Base-by-base conservation (phyloP, 2,329 filamentous ascomycete genomes). In the Capronia coronata region DNA sequence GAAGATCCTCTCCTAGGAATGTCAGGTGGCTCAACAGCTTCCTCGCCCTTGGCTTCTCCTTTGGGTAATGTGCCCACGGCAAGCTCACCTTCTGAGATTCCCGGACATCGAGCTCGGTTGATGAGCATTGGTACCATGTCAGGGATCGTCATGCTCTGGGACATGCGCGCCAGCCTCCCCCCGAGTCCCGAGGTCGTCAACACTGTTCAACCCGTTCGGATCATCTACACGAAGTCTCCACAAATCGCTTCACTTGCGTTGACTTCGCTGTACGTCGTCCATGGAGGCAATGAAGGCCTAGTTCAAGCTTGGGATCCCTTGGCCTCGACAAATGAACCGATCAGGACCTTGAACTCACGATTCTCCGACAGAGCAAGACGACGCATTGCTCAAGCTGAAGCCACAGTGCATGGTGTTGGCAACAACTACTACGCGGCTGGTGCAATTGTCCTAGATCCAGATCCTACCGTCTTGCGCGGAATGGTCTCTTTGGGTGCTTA, bases 271-370 rank as follows among this genome's bases (percentile, higher is more conserved):
- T 94, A 94, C 63, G 70, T 98, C 13, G 86, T 97, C 5, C 87
- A 95, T 65, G 93, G 93, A 43, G 93, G 93, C 21, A 95, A 86
- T 59, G 93, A 98, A 68, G 91, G 93, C 1, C 78, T 97, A 2
- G 91, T 95, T 3, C 93, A 97, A 66, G 87, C 89, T 4, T 98
- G 93, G 93, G 93, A 98, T 70, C 87, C 86, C n/a, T 73, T 98
- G 40, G 87, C 84, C 1, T 97, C 91, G 1, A 85, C 78, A 0
- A 68, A 76, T 14, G 81, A 84, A 16, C 87, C 93, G 0, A 78
- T 97, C 44, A 82, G 89, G 32, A 97, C 89, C 0, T 74, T 98
- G 46, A 90, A 94, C 63, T 87, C 88, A 2, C 82, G 86, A 11
- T 89, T 91, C 58, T 86, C 86, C 1, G 84, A 86, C 6, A 82